Evolutionary conservation across 352 stramenopile species (phyloP).

Genomic region (Phytophthora pinifolia): DNA sequence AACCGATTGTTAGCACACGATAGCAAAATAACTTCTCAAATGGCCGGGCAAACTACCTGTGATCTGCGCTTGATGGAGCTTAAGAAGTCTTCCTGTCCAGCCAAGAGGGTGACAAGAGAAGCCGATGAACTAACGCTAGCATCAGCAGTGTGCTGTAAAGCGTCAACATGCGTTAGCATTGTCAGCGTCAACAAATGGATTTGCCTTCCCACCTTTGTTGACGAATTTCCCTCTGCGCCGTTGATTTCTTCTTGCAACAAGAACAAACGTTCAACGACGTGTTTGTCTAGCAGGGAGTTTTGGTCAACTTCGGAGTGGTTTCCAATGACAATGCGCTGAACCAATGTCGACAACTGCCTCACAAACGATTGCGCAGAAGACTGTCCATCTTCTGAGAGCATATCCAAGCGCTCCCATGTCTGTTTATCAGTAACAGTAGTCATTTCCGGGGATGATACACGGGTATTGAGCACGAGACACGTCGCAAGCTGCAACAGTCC

Average conservation of each 20-base stretch:
- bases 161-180: conserved; percentile 1
- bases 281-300: conserved; percentile 47
- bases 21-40: neutral
- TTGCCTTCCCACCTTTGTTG: conserved; percentile 9
- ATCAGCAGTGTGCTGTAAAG: conserved; percentile 10
- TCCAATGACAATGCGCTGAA: conserved; percentile 57
- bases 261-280: conserved; percentile 55
- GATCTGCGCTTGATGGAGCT: conserved; percentile 63
- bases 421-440: conserved; percentile 33
- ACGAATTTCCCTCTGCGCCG: conserved; percentile 7
- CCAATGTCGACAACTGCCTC: conserved; percentile 38
- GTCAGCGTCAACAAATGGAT: neutral
- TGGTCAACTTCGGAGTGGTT: conserved; percentile 34
- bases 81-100: conserved; percentile 29
- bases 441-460: neutral
- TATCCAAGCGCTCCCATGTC: conserved; percentile 62
- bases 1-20: conserved; percentile 6
- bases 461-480: conserved; percentile 59
- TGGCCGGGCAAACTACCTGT: conserved; percentile 40
- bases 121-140: conserved; percentile 2
- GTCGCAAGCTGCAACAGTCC: conserved; percentile 71
- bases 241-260: conserved; percentile 35
- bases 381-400: conserved; percentile 46
- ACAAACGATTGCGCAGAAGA: conserved; percentile 48
- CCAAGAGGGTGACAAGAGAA: conserved; percentile 25